Percentiles rank a stretch among this genome's conserved stretches.
phyloP scores from a whole-genome alignment of 2,329 filamentous ascomycete species.

The Fusarium nelsonii region DNA sequence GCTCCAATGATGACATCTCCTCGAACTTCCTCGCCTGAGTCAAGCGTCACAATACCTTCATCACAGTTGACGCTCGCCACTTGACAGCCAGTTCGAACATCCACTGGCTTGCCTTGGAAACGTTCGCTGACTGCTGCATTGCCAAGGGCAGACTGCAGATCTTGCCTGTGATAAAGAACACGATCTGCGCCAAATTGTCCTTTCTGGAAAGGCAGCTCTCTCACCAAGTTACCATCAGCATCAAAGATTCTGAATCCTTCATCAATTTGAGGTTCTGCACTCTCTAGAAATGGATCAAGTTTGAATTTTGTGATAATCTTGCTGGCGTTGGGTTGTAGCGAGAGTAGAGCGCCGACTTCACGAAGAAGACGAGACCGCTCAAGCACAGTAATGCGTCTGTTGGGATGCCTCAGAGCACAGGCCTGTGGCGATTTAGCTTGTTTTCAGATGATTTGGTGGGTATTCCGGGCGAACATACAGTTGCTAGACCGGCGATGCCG shows the following conservation, averaged over 20 bases:
- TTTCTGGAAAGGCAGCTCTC: slow-evolving; percentile 35
- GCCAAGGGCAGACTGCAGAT: slow-evolving; percentile 34
- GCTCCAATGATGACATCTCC: slow-evolving; percentile 41
- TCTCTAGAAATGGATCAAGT: slow-evolving; percentile 28
- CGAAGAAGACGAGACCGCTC: slow-evolving; percentile 42
- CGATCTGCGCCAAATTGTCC: slow-evolving; percentile 39
- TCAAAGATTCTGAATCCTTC: slow-evolving; percentile 41
- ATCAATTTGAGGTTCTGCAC: slow-evolving; percentile 36
- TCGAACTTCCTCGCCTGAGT: slow-evolving; percentile 27
- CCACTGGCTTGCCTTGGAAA: slow-evolving; percentile 21
- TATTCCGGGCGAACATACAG: slow-evolving; percentile 7
- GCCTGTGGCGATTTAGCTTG: slow-evolving; percentile 15
- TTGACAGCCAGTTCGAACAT: slow-evolving; percentile 34
- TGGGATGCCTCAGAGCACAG: slow-evolving; percentile 26
- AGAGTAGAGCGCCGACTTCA: slow-evolving; percentile 40
- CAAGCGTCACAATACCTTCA: slow-evolving; percentile 31
- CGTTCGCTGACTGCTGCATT: slow-evolving; percentile 25
- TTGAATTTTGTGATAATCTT: slow-evolving; percentile 41
- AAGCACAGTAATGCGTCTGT: slow-evolving; percentile 39
- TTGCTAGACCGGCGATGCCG: slow-evolving; percentile 39
- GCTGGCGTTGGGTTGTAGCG: slow-evolving; percentile 40
- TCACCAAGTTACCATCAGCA: slow-evolving; percentile 27
- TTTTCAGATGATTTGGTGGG: too few relatives aligned
- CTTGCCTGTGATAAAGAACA: slow-evolving; percentile 41
- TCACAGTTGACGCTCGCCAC: slow-evolving; percentile 33